Percentiles rank a stretch among this genome's conserved stretches.
Conservation (phyloP, 2,329 filamentous ascomycete species). For the Fusarium annulatum region DNA sequence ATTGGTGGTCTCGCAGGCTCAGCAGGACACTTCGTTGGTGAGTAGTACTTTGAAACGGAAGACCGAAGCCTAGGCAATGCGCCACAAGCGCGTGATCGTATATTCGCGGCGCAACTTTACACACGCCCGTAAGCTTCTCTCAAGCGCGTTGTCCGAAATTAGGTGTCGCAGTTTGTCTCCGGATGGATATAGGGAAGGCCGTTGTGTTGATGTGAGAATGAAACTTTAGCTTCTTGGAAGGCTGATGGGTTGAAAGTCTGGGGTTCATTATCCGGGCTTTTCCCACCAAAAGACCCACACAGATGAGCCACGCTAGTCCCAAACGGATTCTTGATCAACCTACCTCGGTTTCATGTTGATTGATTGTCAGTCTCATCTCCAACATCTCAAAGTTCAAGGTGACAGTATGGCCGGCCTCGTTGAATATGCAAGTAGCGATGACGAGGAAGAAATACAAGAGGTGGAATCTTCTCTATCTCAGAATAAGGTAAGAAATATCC, state of each 20-base stretch:
- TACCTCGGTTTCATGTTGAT: constrained; percentile 23
- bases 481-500: constrained; percentile 22
- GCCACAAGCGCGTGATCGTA: constrained; percentile 29
- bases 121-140: background rate
- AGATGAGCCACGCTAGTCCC: constrained; percentile 34
- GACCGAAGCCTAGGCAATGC: constrained; percentile 38
- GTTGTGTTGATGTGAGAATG: constrained; percentile 1
- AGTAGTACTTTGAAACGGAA: constrained; percentile 52
- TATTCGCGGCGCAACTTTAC: constrained; percentile 14
- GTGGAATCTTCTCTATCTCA: constrained; percentile 3
- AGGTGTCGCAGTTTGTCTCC: background rate
- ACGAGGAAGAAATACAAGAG: constrained; percentile 54
- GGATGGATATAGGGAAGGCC: constrained; percentile 22
- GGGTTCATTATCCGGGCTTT: constrained; percentile 24
- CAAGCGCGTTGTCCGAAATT: background rate
- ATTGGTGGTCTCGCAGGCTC: constrained; percentile 55
- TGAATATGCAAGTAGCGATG: constrained; percentile 63
- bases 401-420: constrained; percentile 58
- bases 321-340: constrained; percentile 17
- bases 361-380: constrained; percentile 3
- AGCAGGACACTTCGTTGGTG: constrained; percentile 54
- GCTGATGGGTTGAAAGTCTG: constrained; percentile 14
- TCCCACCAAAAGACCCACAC: constrained; percentile 6
- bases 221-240: constrained; percentile 27
- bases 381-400: background rate